phyloP scores from a whole-genome alignment of 148 eudicot genomes.

The Chenopodium quinoa region DNA sequence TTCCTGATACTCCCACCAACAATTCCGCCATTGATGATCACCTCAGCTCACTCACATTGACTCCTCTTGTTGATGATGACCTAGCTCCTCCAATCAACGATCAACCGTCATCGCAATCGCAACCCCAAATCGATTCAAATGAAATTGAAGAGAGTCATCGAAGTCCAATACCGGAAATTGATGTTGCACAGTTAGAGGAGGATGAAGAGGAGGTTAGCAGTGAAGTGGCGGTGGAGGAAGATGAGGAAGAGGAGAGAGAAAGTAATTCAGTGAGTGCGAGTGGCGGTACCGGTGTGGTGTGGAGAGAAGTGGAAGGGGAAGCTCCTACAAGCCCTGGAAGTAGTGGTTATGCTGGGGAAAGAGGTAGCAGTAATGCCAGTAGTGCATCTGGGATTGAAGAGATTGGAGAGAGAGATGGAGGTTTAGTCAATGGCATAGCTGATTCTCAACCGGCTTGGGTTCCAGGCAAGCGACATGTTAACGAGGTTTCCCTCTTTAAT shows the following conservation, averaged over 20 bases:
- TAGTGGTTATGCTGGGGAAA: conserved; percentile 85
- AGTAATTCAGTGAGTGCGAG: conserved; percentile 22
- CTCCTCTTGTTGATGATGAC: conserved; percentile 7
- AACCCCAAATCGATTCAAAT: too few relatives aligned
- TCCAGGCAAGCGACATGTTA: conserved; percentile 66
- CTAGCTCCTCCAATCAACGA: not conserved
- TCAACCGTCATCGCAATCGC: too few relatives aligned
- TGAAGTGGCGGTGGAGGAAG: conserved; percentile 10
- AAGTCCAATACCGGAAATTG: not conserved
- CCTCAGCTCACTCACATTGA: conserved; percentile 42
- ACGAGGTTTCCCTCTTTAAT: conserved; percentile 49
- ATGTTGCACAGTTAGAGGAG: not conserved
- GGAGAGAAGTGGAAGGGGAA: conserved; percentile 55
- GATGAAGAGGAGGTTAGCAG: not conserved
- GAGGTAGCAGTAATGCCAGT: conserved; percentile 52
- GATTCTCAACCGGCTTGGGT: conserved; percentile 44
- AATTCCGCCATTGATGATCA: conserved; percentile 55
- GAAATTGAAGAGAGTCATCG: conserved; percentile 10
- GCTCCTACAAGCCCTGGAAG: conserved; percentile 60
- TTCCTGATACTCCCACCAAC: conserved; percentile 24
- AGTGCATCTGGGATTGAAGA: conserved; percentile 52
- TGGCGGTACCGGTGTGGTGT: not conserved
- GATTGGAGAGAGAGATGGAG: conserved; percentile 32
- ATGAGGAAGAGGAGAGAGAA: conserved; percentile 21
- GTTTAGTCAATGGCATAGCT: conserved; percentile 30